These are phyloP conservation scores for Leccinum fibrillosum DNA, from an alignment of 768 basidiomycete species.

Conservation along the genomic window DNA sequence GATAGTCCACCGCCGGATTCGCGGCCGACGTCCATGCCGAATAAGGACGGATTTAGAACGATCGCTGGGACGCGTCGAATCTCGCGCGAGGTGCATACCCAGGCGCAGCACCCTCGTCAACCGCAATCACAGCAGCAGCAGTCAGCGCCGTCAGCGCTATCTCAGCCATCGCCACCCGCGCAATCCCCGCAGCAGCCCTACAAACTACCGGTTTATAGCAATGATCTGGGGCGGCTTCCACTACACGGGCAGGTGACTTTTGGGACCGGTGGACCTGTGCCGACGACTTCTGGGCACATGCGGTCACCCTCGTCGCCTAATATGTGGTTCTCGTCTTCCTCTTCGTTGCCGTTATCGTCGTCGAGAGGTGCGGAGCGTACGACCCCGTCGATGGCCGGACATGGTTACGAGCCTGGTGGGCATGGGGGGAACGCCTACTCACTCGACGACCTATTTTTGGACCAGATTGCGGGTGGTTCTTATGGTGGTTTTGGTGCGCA, in stretches of 20 bases:
- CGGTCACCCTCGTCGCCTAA: conserved; percentile 2
- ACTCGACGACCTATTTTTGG: conserved; percentile 24
- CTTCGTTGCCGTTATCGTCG: not conserved
- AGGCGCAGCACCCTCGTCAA: conserved; percentile 6
- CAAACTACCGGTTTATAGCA: conserved; percentile 52
- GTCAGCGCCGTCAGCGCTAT: not conserved
- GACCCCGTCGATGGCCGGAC: not conserved
- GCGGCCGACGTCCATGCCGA: not conserved
- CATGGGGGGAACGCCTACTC: conserved; percentile 8
- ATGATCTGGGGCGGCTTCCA: conserved; percentile 56
- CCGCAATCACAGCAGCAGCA: conserved; percentile 1
- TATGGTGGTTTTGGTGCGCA: conserved; percentile 4
- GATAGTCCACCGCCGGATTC: conserved; percentile 39
- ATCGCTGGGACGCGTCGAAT: conserved; percentile 37
- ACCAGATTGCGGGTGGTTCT: conserved; percentile 10
- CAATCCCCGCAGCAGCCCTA: conserved; percentile 18
- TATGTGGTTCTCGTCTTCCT: conserved; percentile 21
- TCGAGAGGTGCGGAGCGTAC: not conserved
- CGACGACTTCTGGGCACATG: conserved; percentile 1
- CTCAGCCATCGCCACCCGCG: not conserved
- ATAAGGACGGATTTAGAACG: conserved; percentile 20
- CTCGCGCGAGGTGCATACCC: conserved; percentile 22
- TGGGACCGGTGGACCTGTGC: not conserved
- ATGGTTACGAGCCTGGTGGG: not conserved
- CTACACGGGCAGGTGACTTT: conserved; percentile 33